These are phyloP conservation scores for Trametes maxima DNA, from an alignment of 768 basidiomycete species.

Conservation along the genomic window DNA sequence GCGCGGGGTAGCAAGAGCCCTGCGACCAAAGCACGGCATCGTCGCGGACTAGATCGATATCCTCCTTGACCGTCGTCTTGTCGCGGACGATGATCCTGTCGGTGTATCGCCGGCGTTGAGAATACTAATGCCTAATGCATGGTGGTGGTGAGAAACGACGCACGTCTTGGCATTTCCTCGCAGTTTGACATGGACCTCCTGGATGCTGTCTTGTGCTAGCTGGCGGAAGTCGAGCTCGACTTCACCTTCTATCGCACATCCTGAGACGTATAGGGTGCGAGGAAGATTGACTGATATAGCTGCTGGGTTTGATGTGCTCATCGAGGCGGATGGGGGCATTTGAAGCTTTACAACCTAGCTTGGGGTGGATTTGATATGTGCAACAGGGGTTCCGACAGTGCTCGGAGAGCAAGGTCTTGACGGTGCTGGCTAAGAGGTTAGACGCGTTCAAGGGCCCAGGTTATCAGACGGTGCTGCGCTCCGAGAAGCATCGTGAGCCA, in stretches of 20 bases:
- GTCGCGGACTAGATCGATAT: slow-evolving; percentile 1
- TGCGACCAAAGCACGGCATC: slow-evolving; percentile 8
- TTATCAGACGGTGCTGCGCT: too few relatives aligned
- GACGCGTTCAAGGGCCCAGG: too few relatives aligned
- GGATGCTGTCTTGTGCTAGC: slow-evolving; percentile 8
- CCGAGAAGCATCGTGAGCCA: too few relatives aligned
- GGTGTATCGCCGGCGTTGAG: neutral
- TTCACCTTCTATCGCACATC: slow-evolving; percentile 13
- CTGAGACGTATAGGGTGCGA: neutral
- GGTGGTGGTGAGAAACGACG: neutral
- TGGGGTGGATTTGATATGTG: too few relatives aligned
- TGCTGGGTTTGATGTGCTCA: neutral
- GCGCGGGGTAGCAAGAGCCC: slow-evolving; percentile 5
- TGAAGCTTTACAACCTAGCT: too few relatives aligned
- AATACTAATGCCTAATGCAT: too few relatives aligned
- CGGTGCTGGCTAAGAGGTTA: too few relatives aligned
- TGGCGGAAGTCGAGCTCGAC: slow-evolving; percentile 15
- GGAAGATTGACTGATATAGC: slow-evolving; percentile 1
- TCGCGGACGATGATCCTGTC: slow-evolving; percentile 1
- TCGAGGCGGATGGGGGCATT: too few relatives aligned
- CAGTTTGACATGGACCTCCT: slow-evolving; percentile 17
- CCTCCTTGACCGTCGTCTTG: neutral
- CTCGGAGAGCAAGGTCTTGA: too few relatives aligned
- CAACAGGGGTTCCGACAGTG: too few relatives aligned
- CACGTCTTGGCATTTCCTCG: slow-evolving; percentile 15